These are phyloP conservation scores for Nyctanthes arbortristis DNA, from an alignment of 257 asterid genomes.

Conservation along the genomic window DNA sequence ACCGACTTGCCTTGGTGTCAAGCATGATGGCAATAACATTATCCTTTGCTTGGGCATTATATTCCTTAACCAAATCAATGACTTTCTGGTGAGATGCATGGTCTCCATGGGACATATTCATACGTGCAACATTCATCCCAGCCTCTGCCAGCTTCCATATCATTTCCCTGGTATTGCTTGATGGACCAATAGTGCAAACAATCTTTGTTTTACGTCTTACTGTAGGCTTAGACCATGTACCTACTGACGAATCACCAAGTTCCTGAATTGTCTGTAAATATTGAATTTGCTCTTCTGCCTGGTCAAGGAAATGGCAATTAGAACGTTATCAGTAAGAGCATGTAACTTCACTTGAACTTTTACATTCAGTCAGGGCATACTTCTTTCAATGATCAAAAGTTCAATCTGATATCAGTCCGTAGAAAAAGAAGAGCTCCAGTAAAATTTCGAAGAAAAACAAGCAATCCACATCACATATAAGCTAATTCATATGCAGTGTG, in stretches of 20 bases:
- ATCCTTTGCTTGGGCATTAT: conserved; percentile 82
- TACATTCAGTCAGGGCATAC: background rate
- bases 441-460: background rate
- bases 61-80: conserved; percentile 95
- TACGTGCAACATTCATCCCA: conserved; percentile 98
- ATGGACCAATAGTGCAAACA: conserved; percentile 98
- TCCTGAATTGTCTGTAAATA: conserved; percentile 57
- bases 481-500: background rate
- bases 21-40: conserved; percentile 98
- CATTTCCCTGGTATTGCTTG: conserved; percentile 87
- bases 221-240: conserved; percentile 73
- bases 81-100: conserved; percentile 98
- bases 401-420: background rate
- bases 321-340: conserved; percentile 9
- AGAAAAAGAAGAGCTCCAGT: background rate
- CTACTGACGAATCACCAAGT: conserved; percentile 52
- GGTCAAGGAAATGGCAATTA: conserved; percentile 19
- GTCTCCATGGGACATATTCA: conserved; percentile 98
- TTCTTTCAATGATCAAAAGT: background rate
- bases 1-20: conserved; percentile 83
- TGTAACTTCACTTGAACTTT: background rate
- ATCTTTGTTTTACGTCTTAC: conserved; percentile 95
- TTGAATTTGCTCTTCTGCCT: conserved; percentile 61
- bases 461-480: background rate
- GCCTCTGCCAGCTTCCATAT: conserved; percentile 99